phyloP scores from a whole-genome alignment of 805 yeast species.

The Suhomyces sp. region DNA sequence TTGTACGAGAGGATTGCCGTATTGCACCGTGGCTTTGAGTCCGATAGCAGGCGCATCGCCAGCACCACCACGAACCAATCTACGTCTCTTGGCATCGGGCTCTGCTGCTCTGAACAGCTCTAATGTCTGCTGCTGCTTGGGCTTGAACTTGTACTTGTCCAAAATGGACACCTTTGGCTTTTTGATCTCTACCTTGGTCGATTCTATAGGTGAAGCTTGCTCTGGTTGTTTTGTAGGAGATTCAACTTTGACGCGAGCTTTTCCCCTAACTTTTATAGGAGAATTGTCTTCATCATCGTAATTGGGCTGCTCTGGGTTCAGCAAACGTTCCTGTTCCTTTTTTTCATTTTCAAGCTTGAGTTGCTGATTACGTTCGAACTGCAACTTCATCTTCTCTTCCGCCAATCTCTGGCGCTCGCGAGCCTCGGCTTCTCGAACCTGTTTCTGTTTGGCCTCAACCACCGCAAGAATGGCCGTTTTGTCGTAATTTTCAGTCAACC shows the following conservation, averaged over 20 bases:
- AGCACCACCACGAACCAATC: slow-evolving; percentile 31
- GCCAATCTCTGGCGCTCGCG: slow-evolving; percentile 9
- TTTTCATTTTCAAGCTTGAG: slow-evolving; percentile 1
- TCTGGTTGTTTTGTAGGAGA: not conserved
- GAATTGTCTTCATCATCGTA: slow-evolving; percentile 34
- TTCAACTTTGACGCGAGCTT: slow-evolving; percentile 25
- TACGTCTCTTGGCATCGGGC: slow-evolving; percentile 29
- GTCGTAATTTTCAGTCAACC: slow-evolving; percentile 35
- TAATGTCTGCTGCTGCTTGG: slow-evolving; percentile 31
- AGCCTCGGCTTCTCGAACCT: slow-evolving; percentile 10
- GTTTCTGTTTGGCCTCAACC: slow-evolving; percentile 13
- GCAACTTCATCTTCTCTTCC: slow-evolving; percentile 13
- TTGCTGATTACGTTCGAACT: slow-evolving; percentile 10
- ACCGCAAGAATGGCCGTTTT: slow-evolving; percentile 22
- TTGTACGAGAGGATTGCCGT: not conserved
- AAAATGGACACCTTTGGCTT: slow-evolving; percentile 42
- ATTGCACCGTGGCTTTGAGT: not conserved
- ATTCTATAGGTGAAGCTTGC: slow-evolving; percentile 18
- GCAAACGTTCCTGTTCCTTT: slow-evolving; percentile 4
- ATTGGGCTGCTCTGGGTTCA: not conserved
- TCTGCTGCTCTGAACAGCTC: slow-evolving; percentile 20
- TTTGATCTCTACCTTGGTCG: slow-evolving; percentile 39
- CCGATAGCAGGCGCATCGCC: not conserved
- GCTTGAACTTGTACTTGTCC: slow-evolving; percentile 38
- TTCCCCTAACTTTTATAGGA: slow-evolving; percentile 34